Base-by-base conservation (phyloP, 1,139 yeast species). In the Debaryomyces fabryi region DNA sequence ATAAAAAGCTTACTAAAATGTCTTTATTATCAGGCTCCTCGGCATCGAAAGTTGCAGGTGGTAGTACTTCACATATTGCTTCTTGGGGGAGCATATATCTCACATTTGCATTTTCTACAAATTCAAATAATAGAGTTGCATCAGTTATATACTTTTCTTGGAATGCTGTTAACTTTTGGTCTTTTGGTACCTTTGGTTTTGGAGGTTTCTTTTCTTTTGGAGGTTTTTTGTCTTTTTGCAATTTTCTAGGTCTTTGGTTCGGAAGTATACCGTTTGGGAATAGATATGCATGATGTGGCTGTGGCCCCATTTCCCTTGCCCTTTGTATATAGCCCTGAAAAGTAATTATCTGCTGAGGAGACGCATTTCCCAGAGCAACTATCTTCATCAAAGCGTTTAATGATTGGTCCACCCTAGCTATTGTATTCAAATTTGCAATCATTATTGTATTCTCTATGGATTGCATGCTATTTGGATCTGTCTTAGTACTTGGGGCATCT, bases 91-190 rank as follows among this genome's bases (percentile, higher is more conserved):
- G 60, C 51, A 79, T 68, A 58, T 81, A 92, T 48, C 98, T 76
- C 8, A 86, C 86, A 46, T 86, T 79, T 0, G 95, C 81, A 62
- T 85, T 86, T 58, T 93, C 98, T 35, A 79, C 79, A 67, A 85
- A 92, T 65, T 93, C 99, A 66, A 93, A 85, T 12, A 91, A 83
- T 42, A 93, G 65, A 44, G 89, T 87, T 0, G 96, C 91, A 58
- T 83, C 81, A 37, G 78, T 67, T 35, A 81, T 69, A 59, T 87
- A 87, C 59, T 82, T 77, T 56, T 85, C 92, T 59, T 87, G 96
- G 57, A 87, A 86, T 0, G 91, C 86, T 0, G 93, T 86, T 46
- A 86, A 66, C 56, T 81, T 82, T 44, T 76, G 82, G 49, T 78
- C 81, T 54, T 68, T 66, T 1, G 74, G 69, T 33, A 62, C 50